Evolutionary conservation across 495 filamentous ascomycete genomes (phyloP).

Genomic region (Polyplosphaeria fusca): DNA sequence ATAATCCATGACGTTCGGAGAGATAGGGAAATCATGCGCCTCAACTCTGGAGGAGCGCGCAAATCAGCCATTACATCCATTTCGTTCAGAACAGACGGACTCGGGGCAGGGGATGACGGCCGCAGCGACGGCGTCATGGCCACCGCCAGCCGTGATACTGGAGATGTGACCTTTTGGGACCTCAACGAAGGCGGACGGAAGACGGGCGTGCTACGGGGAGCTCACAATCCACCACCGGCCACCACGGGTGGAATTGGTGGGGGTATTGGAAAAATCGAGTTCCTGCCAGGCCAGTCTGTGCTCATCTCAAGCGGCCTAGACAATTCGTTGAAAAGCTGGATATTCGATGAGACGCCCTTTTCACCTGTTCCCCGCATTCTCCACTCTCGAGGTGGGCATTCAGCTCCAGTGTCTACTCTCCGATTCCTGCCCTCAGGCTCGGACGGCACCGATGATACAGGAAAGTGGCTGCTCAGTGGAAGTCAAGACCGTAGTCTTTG

Average conservation of each 20-base stretch:
- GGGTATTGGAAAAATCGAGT: constrained; percentile 76
- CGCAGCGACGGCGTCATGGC: constrained; percentile 80
- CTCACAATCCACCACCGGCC: constrained; percentile 69
- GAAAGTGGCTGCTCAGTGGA: constrained; percentile 92
- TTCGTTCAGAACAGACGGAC: constrained; percentile 85
- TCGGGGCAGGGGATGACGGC: constrained; percentile 85
- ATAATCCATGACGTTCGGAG: constrained; percentile 75
- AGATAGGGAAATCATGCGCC: constrained; percentile 63
- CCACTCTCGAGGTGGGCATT: constrained; percentile 82
- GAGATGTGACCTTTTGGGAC: constrained; percentile 95
- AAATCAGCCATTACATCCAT: constrained; percentile 68
- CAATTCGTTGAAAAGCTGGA: constrained; percentile 92
- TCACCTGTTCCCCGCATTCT: constrained; percentile 78
- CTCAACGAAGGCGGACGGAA: constrained; percentile 81
- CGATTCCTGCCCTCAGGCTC: constrained; percentile 80
- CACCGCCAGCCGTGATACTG: constrained; percentile 64
- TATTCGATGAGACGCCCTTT: constrained; percentile 84
- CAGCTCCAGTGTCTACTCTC: constrained; percentile 73
- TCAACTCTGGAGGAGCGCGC: constrained; percentile 56
- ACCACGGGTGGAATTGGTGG: constrained; percentile 54
- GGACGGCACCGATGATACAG: constrained; percentile 79
- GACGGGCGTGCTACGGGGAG: constrained; percentile 75
- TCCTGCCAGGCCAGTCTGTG: constrained; percentile 85
- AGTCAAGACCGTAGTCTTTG: constrained; percentile 85
- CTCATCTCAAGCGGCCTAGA: constrained; percentile 86